Base-by-base conservation (phyloP, 768 basidiomycete species). In the Xerocomus spinulosus region DNA sequence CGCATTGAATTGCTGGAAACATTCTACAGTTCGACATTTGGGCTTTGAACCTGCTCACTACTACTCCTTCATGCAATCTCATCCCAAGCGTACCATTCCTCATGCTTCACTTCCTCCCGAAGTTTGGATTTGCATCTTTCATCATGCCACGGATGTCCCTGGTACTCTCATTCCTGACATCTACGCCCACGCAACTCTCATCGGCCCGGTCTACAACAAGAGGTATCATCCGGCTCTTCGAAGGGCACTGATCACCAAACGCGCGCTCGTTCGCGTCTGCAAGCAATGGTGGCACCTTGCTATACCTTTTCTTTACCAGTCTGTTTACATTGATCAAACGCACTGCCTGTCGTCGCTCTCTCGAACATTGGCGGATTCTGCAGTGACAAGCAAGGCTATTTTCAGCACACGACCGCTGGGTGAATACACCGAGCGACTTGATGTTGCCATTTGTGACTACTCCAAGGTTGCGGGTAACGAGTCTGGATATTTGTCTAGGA, bases 241-340 rank as follows among this genome's bases (percentile, higher is more conserved):
- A 18, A 34, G 35, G 7, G 48, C 62, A 3, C 52, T 65, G 17
- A 4, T 64, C 33, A 66, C 64, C 24, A 60, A 61, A 25, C 54
- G 57, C 8, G 47, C 52, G 25, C 50, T 65, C 20, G 64, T 66
- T 2, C 58, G 60, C 12, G 64, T 65, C 26, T 66, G 60, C 51
- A 64, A 40, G 38, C 57, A 48, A 42, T 65, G 63, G 63, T 61
- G 54, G 52, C 50, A 57, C 38, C 41, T 66, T 23, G 60, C 64
- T 17, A 33, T 45, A 9, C 57, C 54, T 2, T 50, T 43, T 29
- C 62, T 65, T 26, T 62, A 66, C 33, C 40, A 37, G 34, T 57
- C 64, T 13, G 49, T 65, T 1, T 58, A 55, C 26, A 50, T 65
- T 2, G 51, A 62, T 1, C 55, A 54, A 24, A 42, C 29, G 15